Conservation (phyloP, 2,329 filamentous ascomycete species). For the Rhexocercosporidium sp. region DNA sequence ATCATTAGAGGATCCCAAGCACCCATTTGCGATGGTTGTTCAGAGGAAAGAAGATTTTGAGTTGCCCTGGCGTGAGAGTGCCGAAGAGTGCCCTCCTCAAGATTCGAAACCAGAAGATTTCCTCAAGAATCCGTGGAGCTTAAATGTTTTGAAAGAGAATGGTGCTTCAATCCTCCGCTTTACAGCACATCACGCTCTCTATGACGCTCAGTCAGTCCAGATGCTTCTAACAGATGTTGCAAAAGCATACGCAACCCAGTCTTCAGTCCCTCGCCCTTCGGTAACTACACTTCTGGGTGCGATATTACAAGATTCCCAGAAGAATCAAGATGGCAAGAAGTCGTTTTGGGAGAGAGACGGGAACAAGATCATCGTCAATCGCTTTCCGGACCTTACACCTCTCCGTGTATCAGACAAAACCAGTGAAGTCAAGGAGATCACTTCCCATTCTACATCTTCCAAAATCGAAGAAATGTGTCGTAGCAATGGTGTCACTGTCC, state of each 20-base stretch:
- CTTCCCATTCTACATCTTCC: slow-evolving; percentile 47
- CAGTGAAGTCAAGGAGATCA: slow-evolving; percentile 44
- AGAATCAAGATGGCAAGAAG: slow-evolving; percentile 44
- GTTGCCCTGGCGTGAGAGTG: slow-evolving; percentile 48
- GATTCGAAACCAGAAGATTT: not conserved
- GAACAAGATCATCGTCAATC: slow-evolving; percentile 60
- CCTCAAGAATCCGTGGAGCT: slow-evolving; percentile 36
- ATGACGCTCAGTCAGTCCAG: slow-evolving; percentile 79
- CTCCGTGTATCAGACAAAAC: slow-evolving; percentile 48
- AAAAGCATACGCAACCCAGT: slow-evolving; percentile 43
- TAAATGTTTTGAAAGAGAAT: slow-evolving; percentile 25
- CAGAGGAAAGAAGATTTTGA: slow-evolving; percentile 47
- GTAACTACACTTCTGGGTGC: slow-evolving; percentile 50
- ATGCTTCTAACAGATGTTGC: slow-evolving; percentile 66
- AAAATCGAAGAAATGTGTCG: slow-evolving; percentile 62
- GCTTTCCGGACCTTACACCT: slow-evolving; percentile 79
- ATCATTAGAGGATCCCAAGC: slow-evolving; percentile 60
- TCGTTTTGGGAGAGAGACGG: slow-evolving; percentile 69
- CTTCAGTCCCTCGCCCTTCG: slow-evolving; percentile 35
- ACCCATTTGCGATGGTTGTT: slow-evolving; percentile 77
- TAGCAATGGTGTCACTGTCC: slow-evolving; percentile 69
- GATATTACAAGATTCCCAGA: slow-evolving; percentile 48
- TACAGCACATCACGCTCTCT: slow-evolving; percentile 74
- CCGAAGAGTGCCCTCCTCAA: not conserved
- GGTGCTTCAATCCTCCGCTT: slow-evolving; percentile 32